Conservation (phyloP, 192 early-diverging fungal species). For the Coemansia sp. region DNA sequence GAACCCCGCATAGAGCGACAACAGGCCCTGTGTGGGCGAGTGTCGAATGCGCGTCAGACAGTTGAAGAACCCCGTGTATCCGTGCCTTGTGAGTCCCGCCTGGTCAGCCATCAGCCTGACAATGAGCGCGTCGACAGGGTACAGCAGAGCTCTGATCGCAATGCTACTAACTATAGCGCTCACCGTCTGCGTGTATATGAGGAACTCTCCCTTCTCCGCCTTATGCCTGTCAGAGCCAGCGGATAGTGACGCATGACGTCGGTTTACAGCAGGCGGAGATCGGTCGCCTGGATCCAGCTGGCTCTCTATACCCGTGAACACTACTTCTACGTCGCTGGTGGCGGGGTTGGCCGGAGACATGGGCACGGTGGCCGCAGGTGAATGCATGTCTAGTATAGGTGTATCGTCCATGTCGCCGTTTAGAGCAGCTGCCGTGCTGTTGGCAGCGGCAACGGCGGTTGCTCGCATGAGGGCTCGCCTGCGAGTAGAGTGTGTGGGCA, state of each 20-base stretch:
- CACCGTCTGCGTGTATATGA: constrained; percentile 19
- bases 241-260: background rate
- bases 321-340: background rate
- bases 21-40: background rate
- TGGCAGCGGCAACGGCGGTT: background rate
- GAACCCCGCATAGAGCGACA: constrained; percentile 28
- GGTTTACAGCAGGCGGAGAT: background rate
- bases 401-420: background rate
- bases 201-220: constrained; percentile 4
- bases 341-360: background rate
- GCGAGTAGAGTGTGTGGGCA: background rate
- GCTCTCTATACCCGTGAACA: background rate
- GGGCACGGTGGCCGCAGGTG: background rate
- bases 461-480: background rate
- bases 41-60: constrained; percentile 12
- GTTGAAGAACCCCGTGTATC: constrained; percentile 29
- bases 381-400: background rate
- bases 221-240: background rate
- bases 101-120: constrained; percentile 44
- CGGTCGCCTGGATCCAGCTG: background rate
- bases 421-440: background rate
- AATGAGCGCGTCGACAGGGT: constrained; percentile 25
- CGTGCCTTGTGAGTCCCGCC: constrained; percentile 25
- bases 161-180: constrained; percentile 5
- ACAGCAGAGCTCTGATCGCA: constrained; percentile 9